These are phyloP conservation scores for Thecaphora thlaspeos DNA, from an alignment of 1,284 basidiomycete genomes.

Conservation along the genomic window DNA sequence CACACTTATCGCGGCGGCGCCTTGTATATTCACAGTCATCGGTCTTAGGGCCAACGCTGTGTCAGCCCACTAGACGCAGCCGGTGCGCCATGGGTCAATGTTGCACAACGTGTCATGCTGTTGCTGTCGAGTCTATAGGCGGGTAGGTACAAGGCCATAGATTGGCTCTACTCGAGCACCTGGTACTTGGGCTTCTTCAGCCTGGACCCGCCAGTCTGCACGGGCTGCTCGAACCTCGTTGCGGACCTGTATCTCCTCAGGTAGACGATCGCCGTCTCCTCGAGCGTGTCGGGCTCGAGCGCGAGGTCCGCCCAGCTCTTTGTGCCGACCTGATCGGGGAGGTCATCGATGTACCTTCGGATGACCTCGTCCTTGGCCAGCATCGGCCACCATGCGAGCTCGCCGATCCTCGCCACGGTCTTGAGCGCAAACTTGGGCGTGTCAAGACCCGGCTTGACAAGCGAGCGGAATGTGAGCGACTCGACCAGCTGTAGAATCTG, in stretches of 20 bases:
- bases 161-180: constrained; percentile 39
- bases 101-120: too few relatives aligned
- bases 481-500: constrained; percentile 81
- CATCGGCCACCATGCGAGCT: constrained; percentile 87
- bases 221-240: constrained; percentile 59
- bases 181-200: constrained; percentile 44
- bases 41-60: too few relatives aligned
- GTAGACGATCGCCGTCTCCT: constrained; percentile 86
- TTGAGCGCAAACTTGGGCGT: constrained; percentile 76
- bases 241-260: constrained; percentile 83
- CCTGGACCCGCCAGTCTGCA: constrained; percentile 54
- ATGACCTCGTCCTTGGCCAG: constrained; percentile 87
- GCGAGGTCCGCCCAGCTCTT: constrained; percentile 63
- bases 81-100: too few relatives aligned
- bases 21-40: too few relatives aligned
- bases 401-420: constrained; percentile 68
- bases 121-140: too few relatives aligned
- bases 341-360: constrained; percentile 82
- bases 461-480: constrained; percentile 71
- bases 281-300: constrained; percentile 76
- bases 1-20: too few relatives aligned
- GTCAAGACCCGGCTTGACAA: constrained; percentile 67
- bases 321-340: constrained; percentile 57
- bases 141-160: too few relatives aligned
- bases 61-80: too few relatives aligned